Base-by-base conservation (phyloP, 2,329 filamentous ascomycete species). In the Zymoseptoria brevis region DNA sequence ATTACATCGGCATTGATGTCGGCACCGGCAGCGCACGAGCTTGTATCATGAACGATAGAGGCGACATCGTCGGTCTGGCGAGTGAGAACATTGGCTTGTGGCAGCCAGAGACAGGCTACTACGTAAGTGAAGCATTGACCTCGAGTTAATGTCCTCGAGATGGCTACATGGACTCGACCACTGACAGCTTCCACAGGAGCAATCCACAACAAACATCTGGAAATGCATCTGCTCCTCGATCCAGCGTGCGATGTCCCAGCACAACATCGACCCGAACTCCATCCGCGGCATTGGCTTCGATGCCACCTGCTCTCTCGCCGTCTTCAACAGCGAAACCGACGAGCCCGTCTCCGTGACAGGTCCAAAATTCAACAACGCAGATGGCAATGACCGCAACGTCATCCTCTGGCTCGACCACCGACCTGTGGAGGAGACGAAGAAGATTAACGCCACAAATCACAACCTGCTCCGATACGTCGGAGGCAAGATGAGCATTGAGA, bases 201-300 rank as follows among this genome's bases (percentile, higher is more conserved):
- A 99, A 93, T 97, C 93, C 16, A 97, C 94, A 0, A 89, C 86
- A 55, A 90, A 99, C 74, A 99, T 99, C 71, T 99, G 94, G 94
- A 83, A 86, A 64, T 93, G 90, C 75, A 96, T 99, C 73, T 96
- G 92, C 78, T 82, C 85, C 61, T 94, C 90, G 50, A 90, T 96
- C 45, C 87, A 91, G 69, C 83, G 86, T 56, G 90, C 92, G 51
- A 83, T 97, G 69, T 83, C 82, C 71, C 87, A 96, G 74, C 88
- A 93, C 66, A 87, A 86, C 67, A 86, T 96, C 66, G 86, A 93
- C 68, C 83, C 87, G 4, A 79, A 78, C 63, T 86, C 83, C 41
- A 87, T 99, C 68, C 88, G 88, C 67, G 94, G 94, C 60, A 90
- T 99, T 69, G 94, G 94, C 56, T 97, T 99, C 75, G 94, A 99